A percentile compares a stretch with the other conserved stretches of the same genome.
Evolutionary conservation across 2,329 filamentous ascomycete genomes (phyloP).

Genomic region (Cordyceps cateniannulata): DNA sequence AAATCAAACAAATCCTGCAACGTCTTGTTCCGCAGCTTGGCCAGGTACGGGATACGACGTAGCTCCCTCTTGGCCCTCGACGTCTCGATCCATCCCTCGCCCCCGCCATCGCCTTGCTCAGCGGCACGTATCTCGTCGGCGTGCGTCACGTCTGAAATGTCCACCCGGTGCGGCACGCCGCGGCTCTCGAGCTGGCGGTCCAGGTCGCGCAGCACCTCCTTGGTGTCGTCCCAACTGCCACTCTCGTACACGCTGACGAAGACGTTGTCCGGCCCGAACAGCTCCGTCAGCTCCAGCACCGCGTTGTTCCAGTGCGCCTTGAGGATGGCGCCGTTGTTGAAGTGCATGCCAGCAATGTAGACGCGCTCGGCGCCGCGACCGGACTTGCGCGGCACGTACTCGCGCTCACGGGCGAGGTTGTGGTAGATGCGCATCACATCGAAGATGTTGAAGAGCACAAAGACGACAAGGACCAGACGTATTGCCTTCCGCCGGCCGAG

Average conservation of each 20-base stretch:
- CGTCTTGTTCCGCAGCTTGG: slow-evolving; percentile 57
- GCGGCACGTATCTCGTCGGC: slow-evolving; percentile 44
- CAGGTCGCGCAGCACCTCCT: slow-evolving; percentile 51
- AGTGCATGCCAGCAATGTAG: slow-evolving; percentile 64
- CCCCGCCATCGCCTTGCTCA: slow-evolving; percentile 17
- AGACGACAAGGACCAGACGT: slow-evolving; percentile 28
- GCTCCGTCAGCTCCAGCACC: slow-evolving; percentile 48
- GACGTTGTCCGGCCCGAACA: slow-evolving; percentile 57
- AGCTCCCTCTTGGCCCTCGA: slow-evolving; percentile 46
- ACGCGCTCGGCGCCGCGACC: slow-evolving; percentile 36
- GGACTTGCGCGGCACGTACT: slow-evolving; percentile 18
- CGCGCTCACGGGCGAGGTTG: slow-evolving; percentile 23
- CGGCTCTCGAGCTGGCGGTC: slow-evolving; percentile 45
- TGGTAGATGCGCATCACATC: slow-evolving; percentile 33
- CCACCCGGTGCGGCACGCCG: slow-evolving; percentile 48
- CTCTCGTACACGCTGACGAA: slow-evolving; percentile 64
- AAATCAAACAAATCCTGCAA: slow-evolving; percentile 52
- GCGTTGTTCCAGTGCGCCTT: slow-evolving; percentile 56
- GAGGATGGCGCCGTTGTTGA: slow-evolving; percentile 58
- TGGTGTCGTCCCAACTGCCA: slow-evolving; percentile 63
- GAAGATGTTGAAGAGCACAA: slow-evolving; percentile 31
- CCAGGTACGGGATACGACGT: slow-evolving; percentile 62
- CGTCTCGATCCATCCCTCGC: slow-evolving; percentile 59
- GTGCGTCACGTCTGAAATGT: slow-evolving; percentile 53
- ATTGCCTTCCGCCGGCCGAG: slow-evolving; percentile 29